Conservation (phyloP, 2,329 filamentous ascomycete species). For the Cladophialophora carrionii region DNA sequence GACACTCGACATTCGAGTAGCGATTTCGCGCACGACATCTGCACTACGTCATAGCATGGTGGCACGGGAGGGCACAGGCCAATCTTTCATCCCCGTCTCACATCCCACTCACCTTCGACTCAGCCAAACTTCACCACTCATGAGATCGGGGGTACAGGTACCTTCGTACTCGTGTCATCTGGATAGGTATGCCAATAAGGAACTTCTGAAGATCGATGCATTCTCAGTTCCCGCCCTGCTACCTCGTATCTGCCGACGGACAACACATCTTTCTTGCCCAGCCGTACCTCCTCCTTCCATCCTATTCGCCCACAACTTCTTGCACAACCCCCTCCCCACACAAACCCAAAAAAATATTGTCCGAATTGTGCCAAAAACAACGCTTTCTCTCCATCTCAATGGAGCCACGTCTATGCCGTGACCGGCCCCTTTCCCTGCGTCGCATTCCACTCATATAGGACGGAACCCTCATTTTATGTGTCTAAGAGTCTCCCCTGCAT, state of each 20-base stretch:
- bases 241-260: background rate
- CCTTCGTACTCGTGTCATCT: background rate
- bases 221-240: background rate
- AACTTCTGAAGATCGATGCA: background rate
- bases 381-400: conserved; percentile 24
- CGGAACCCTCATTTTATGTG: conserved; percentile 20
- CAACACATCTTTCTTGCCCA: background rate
- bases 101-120: background rate
- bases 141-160: too few relatives aligned
- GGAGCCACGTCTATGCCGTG: conserved; percentile 33
- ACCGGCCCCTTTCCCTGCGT: conserved; percentile 28
- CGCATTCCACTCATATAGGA: conserved; percentile 31
- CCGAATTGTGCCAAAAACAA: conserved; percentile 28
- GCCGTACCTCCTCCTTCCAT: background rate
- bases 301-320: conserved; percentile 1
- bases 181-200: background rate
- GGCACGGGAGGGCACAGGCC: background rate
- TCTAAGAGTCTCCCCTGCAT: conserved; percentile 30
- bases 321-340: conserved; percentile 15
- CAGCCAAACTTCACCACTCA: background rate
- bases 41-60: background rate
- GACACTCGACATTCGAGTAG: background rate
- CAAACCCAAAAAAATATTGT: conserved; percentile 13
- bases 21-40: background rate
- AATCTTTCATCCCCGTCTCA: background rate